phyloP scores from a whole-genome alignment of 129 eudicot genomes.

The Artemisia tridentata region DNA sequence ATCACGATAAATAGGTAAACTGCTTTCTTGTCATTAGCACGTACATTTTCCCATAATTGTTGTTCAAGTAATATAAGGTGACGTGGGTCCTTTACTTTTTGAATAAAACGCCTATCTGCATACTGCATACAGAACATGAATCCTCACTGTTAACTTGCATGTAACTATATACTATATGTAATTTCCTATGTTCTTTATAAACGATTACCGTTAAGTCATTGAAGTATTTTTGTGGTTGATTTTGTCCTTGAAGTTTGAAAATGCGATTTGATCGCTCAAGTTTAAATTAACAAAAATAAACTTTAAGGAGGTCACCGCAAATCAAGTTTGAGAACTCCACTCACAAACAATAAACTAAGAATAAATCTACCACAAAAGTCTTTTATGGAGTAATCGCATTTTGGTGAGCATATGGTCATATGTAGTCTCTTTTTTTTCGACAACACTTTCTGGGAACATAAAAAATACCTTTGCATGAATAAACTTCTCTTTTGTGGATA shows the following conservation, averaged over 20 bases:
- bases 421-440: no score
- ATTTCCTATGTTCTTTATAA: not conserved
- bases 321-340: no score
- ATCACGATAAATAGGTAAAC: constrained; percentile 68
- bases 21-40: constrained; percentile 69
- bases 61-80: constrained; percentile 63
- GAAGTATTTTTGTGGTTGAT: no score
- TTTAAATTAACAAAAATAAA: no score
- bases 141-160: not conserved
- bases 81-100: constrained; percentile 53
- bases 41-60: constrained; percentile 83
- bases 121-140: constrained; percentile 54
- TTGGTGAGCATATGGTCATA: no score
- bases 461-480: constrained; percentile 81
- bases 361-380: no score
- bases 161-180: not conserved
- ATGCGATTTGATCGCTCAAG: no score
- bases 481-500: constrained; percentile 80
- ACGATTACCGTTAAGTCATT: no score
- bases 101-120: constrained; percentile 72
- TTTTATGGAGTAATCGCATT: no score
- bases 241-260: no score
- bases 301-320: no score
- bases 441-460: not conserved
- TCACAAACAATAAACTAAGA: no score